These are phyloP conservation scores for Suillus discolor DNA, from an alignment of 768 basidiomycete species.

Conservation along the genomic window DNA sequence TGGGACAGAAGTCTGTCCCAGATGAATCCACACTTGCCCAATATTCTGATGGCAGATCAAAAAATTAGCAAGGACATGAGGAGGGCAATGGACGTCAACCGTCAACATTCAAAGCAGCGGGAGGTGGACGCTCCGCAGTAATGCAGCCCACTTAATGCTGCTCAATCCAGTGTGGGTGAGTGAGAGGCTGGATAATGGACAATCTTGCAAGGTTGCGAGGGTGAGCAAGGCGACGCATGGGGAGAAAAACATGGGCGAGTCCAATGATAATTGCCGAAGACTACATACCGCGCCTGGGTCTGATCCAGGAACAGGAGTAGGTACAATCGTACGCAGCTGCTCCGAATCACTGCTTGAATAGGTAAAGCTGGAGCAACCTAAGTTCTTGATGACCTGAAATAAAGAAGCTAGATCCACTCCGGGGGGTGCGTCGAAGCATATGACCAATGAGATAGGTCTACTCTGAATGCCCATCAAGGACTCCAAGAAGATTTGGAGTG, in stretches of 20 bases:
- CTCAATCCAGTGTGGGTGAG: neutral
- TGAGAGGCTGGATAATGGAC: neutral
- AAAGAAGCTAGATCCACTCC: neutral
- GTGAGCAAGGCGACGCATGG: neutral
- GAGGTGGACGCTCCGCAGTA: neutral
- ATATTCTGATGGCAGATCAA: neutral
- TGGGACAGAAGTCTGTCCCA: neutral
- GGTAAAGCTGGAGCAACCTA: neutral
- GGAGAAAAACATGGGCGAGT: neutral
- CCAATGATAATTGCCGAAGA: neutral
- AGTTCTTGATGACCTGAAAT: neutral
- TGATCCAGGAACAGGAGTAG: neutral
- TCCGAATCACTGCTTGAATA: neutral
- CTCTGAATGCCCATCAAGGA: neutral
- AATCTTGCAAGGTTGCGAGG: neutral
- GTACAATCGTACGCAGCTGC: neutral
- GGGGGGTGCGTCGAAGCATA: neutral
- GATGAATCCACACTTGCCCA: neutral
- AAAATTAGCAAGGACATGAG: neutral
- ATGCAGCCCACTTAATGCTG: neutral
- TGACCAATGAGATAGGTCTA: neutral
- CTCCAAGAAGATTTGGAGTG: slow-evolving; percentile 1
- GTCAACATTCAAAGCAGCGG: neutral
- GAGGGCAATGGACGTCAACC: neutral
- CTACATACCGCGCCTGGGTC: neutral